phyloP scores from a whole-genome alignment of 805 yeast genomes.

The Saturnispora quitensis region DNA sequence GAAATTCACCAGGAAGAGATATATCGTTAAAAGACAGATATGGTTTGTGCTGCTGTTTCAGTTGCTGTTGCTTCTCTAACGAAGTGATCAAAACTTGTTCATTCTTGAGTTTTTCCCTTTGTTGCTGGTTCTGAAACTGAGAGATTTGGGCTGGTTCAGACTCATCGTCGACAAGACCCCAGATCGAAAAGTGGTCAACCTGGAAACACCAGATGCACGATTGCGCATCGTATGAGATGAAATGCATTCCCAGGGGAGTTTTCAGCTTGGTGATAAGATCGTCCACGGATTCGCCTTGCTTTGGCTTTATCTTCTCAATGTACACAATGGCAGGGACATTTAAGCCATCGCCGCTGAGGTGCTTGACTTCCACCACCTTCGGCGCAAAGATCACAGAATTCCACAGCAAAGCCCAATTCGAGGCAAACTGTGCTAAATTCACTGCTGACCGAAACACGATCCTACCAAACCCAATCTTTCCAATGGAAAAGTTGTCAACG shows the following conservation, averaged over 20 bases:
- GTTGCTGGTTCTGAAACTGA: slow-evolving; percentile 24
- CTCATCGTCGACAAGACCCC: slow-evolving; percentile 78
- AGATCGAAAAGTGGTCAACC: slow-evolving; percentile 86
- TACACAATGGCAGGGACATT: slow-evolving; percentile 73
- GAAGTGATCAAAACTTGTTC: background rate
- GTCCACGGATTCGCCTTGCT: background rate
- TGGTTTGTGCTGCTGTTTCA: slow-evolving; percentile 2
- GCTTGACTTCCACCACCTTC: slow-evolving; percentile 53
- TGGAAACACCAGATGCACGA: slow-evolving; percentile 69
- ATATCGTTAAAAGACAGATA: slow-evolving; percentile 2
- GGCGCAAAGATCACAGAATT: slow-evolving; percentile 38
- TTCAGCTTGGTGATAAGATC: slow-evolving; percentile 37
- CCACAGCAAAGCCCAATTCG: slow-evolving; percentile 31
- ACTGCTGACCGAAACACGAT: slow-evolving; percentile 59
- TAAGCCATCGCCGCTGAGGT: slow-evolving; percentile 57
- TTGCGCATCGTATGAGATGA: slow-evolving; percentile 69
- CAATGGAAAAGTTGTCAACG: slow-evolving; percentile 57
- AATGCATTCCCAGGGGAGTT: slow-evolving; percentile 60
- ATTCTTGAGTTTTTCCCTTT: slow-evolving; percentile 14
- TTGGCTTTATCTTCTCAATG: slow-evolving; percentile 42
- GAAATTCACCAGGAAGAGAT: slow-evolving; percentile 15
- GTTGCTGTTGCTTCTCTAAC: background rate
- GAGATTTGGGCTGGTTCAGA: slow-evolving; percentile 39
- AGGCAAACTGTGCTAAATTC: slow-evolving; percentile 49
- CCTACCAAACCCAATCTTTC: slow-evolving; percentile 60